Evolutionary conservation across 2,329 filamentous ascomycete species (phyloP), one percentile per base, ranked within the genome.

Genomic region (Aspergillus persii): DNA sequence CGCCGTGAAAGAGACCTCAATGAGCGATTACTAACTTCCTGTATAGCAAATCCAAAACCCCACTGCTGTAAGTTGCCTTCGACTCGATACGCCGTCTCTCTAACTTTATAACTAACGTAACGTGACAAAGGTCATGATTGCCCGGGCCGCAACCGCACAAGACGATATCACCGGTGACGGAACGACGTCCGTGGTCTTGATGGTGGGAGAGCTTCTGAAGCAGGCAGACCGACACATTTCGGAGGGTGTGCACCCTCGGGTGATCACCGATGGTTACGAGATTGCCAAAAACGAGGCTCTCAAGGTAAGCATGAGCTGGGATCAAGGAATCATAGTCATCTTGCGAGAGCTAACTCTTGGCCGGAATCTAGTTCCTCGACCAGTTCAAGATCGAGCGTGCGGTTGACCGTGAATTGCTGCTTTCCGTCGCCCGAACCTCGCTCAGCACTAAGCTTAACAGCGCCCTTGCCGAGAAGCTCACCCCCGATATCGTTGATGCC

Each of bases 131-230:
- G 82, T 89, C 63, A 88, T 89, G 85, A 89, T 89, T 71, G 87
- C 87, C 63, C 80, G 87, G 73, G 92, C 94, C 71, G 95, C 95
- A 59, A 99, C 95, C 41, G 95, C 95, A 67, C 94, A 99, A 77
- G 95, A 99, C 77, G 95, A 99, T 72, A 99, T 99, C 69, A 96
- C 92, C 69, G 95, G 95, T 72, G 95, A 99, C 77, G 95, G 95
- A 72, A 99, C 95, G 69, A 99, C 95, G 47, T 97, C 92, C 50
- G 94, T 97, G 31, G 95, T 99, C 54, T 81, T 99, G 69, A 81
- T 98, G 75, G 93, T 99, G 54, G 95, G 95, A 76, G 95, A 99
- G 82, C 86, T 99, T 61, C 81, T 99, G 74, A 99, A 98, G 85
- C 95, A 99, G 82, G 95, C 95, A 61, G 91, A 98, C 76, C 87